phyloP scores from a whole-genome alignment of 2,329 filamentous ascomycete genomes.

The Penicillium sp. region DNA sequence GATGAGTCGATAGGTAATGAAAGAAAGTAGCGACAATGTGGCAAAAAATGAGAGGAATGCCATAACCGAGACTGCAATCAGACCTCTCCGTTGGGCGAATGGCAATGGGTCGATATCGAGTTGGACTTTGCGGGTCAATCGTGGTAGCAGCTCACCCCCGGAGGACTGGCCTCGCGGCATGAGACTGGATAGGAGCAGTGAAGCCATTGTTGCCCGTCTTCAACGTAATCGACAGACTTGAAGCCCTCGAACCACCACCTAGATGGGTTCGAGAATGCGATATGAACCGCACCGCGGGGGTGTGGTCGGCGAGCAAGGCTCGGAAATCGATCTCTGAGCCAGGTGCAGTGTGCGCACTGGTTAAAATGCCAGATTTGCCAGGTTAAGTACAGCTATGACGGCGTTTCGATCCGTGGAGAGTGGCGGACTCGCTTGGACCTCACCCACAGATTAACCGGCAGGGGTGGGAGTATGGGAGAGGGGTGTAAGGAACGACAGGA shows the following conservation, averaged over 20 bases:
- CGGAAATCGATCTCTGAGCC: background rate
- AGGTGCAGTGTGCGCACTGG: background rate
- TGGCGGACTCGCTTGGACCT: background rate
- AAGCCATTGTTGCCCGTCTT: slow-evolving; percentile 14
- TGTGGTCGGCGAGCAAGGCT: background rate
- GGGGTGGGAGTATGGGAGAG: background rate
- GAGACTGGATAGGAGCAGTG: slow-evolving; percentile 17
- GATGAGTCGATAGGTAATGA: slow-evolving; percentile 55
- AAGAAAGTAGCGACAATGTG: slow-evolving; percentile 46
- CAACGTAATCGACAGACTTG: background rate
- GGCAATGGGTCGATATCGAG: slow-evolving; percentile 40
- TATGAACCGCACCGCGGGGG: background rate
- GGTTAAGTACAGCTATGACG: background rate
- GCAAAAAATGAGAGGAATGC: slow-evolving; percentile 52
- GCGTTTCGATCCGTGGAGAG: background rate
- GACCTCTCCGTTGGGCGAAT: slow-evolving; percentile 39
- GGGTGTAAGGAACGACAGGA: background rate
- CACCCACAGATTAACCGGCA: background rate
- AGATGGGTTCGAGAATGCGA: background rate
- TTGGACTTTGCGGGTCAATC: slow-evolving; percentile 20
- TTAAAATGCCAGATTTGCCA: background rate
- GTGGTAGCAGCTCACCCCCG: slow-evolving; percentile 22
- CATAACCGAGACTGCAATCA: slow-evolving; percentile 51
- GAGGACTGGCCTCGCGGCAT: slow-evolving; percentile 15
- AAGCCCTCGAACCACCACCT: background rate